Evolutionary conservation across 2,329 filamentous ascomycete genomes (phyloP).

Genomic region (Pyrenophora graminea): DNA sequence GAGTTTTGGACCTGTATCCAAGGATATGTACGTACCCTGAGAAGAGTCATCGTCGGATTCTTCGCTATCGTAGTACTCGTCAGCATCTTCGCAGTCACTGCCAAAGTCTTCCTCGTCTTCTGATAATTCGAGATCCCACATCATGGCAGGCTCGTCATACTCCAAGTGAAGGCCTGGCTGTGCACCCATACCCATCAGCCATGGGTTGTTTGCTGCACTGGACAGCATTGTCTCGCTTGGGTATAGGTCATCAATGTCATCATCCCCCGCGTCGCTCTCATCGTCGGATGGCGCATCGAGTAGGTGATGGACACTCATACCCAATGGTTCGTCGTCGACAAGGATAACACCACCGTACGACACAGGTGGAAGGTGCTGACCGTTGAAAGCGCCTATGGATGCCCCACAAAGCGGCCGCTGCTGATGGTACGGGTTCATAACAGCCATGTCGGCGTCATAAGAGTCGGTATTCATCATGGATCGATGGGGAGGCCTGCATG

Average conservation of each 20-base stretch:
- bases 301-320: conserved; percentile 98
- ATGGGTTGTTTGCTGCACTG: conserved; percentile 46
- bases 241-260: conserved; percentile 37
- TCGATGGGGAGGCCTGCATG: conserved; percentile 39
- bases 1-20: background rate
- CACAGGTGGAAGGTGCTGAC: conserved; percentile 85
- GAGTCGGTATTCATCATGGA: conserved; percentile 47
- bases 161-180: conserved; percentile 41
- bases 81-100: conserved; percentile 43
- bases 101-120: conserved; percentile 54
- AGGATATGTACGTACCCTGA: conserved; percentile 18
- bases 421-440: conserved; percentile 76
- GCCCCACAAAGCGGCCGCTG: conserved; percentile 79
- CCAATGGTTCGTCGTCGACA: conserved; percentile 81
- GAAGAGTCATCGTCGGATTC: conserved; percentile 40
- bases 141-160: conserved; percentile 30
- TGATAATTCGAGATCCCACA: conserved; percentile 56
- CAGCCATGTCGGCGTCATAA: conserved; percentile 46
- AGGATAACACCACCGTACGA: conserved; percentile 87
- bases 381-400: conserved; percentile 88
- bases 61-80: conserved; percentile 37
- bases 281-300: conserved; percentile 68
- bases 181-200: conserved; percentile 44
- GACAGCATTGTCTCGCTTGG: conserved; percentile 48
- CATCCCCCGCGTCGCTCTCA: conserved; percentile 52